Base-by-base conservation (phyloP, 495 filamentous ascomycete genomes). In the Penicillium simplicissimum region DNA sequence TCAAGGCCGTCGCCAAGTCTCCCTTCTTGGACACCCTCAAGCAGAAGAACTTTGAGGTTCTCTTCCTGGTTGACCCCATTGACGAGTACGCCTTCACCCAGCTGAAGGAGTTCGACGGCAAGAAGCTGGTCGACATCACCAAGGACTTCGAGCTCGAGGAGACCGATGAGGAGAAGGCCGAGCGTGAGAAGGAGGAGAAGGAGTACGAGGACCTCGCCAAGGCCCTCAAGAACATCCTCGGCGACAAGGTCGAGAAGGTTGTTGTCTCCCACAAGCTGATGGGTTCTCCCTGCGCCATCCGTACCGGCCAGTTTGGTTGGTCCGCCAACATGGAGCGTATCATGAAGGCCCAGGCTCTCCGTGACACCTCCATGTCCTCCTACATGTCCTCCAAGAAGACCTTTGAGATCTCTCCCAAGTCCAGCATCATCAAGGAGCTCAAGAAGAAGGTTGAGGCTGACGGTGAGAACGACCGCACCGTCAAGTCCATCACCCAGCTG, bases 321-420 rank as follows among this genome's bases (percentile, higher is more conserved):
- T 97, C 93, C 43, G 95, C 95, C 75, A 98, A 98, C 87, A 98
- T 98, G 95, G 95, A 98, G 88, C 96, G 95, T 84, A 98, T 98
- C 88, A 98, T 98, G 95, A 98, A 98, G 88, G 96, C 95, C 35
- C 95, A 98, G 85, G 95, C 95, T 76, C 92, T 98, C 68, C 96
- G 95, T 83, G 95, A 98, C 82, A 98, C 95, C 73, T 97, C 93
- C 67, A 98, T 98, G 95, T 89, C 84, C 82, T 96, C 91, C 62
- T 98, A 98, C 89, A 98, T 98, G 95, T 93, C 92, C 60, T 97
- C 94, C 72, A 98, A 98, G 93, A 98, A 98, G 90, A 98, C 96
- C 57, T 98, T 98, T 67, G 95, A 98, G 84, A 97, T 98, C 80
- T 97, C 94, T n/a, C 95, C 95, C 77, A 92, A 93, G 85, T 96